phyloP scores from a whole-genome alignment of 768 basidiomycete species.

The Hirschioporus abietinus region DNA sequence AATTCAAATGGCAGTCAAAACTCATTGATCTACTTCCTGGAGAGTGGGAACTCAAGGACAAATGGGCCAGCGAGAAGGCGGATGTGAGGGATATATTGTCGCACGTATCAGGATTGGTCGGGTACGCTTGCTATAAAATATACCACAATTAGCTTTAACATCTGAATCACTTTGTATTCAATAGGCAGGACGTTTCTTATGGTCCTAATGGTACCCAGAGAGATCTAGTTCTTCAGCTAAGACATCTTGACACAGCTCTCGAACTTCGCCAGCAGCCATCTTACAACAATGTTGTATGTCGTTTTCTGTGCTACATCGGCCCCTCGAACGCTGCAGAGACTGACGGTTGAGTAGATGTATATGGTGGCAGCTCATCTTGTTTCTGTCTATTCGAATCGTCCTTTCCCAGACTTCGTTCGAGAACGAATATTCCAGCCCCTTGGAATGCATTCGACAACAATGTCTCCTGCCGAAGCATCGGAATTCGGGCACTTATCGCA shows the following conservation, averaged over 20 bases:
- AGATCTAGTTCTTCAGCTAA: constrained; percentile 21
- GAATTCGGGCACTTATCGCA: constrained; percentile 28
- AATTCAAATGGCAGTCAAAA: constrained; percentile 33
- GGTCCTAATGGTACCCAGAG: constrained; percentile 22
- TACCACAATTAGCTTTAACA: not conserved
- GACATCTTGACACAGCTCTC: constrained; percentile 25
- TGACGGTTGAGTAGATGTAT: constrained; percentile 31
- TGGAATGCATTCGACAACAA: constrained; percentile 36
- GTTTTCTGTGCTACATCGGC: too few species aligned
- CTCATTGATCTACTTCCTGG: constrained; percentile 31
- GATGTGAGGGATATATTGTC: constrained; percentile 34
- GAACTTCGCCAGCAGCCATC: constrained; percentile 32
- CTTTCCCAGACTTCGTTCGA: constrained; percentile 35
- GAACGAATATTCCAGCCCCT: constrained; percentile 36
- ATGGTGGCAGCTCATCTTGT: constrained; percentile 30
- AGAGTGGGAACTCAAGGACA: constrained; percentile 37
- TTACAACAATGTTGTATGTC: constrained; percentile 33
- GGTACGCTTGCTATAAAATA: constrained; percentile 18
- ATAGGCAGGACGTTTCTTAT: constrained; percentile 31
- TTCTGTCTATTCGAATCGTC: constrained; percentile 24
- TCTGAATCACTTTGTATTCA: not conserved
- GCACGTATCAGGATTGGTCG: constrained; percentile 35
- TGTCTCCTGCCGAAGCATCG: constrained; percentile 27
- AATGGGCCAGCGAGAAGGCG: constrained; percentile 32
- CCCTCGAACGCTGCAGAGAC: too few species aligned